phyloP scores from a whole-genome alignment of 2,329 filamentous ascomycete genomes.

The Ceratocystis lukuohia region DNA sequence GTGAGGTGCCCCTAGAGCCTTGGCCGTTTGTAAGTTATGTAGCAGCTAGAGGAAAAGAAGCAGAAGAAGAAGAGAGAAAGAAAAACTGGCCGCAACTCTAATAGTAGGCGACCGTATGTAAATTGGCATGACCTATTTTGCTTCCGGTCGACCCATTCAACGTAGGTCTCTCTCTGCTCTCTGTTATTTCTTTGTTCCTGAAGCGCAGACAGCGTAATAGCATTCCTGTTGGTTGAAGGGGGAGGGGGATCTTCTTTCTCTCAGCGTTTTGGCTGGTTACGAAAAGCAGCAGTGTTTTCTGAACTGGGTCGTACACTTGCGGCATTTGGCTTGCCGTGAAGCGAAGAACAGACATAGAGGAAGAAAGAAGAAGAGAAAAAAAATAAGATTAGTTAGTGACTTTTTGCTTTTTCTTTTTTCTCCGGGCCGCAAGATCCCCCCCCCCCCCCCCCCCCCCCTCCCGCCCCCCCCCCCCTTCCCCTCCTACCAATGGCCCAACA shows the following conservation, averaged over 20 bases:
- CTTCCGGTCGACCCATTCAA: too few relatives aligned
- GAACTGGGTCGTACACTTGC: neutral
- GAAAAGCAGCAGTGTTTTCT: neutral
- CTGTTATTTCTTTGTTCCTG: too few relatives aligned
- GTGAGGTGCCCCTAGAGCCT: neutral
- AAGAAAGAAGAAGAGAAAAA: neutral
- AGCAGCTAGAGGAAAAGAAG: neutral
- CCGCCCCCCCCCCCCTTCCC: too few relatives aligned
- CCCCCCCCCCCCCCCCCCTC: neutral
- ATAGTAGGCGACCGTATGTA: too few relatives aligned
- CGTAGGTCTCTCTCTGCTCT: too few relatives aligned
- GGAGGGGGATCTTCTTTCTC: too few relatives aligned
- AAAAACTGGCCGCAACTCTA: too few relatives aligned
- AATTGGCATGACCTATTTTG: too few relatives aligned
- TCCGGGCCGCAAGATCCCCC: neutral
- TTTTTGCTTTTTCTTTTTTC: neutral
- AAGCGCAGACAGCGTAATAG: too few relatives aligned
- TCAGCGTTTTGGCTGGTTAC: neutral
- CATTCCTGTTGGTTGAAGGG: too few relatives aligned
- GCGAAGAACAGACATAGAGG: neutral
- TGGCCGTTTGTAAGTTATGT: neutral
- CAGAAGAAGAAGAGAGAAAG: too few relatives aligned
- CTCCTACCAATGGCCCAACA: too few relatives aligned
- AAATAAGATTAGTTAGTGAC: neutral
- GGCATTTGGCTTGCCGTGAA: slow-evolving; percentile 7